A percentile compares a stretch with the other conserved stretches of the same genome.
These are phyloP conservation scores for Luffa aegyptiaca DNA, from an alignment of 306 rosid species.

Conservation along the genomic window DNA sequence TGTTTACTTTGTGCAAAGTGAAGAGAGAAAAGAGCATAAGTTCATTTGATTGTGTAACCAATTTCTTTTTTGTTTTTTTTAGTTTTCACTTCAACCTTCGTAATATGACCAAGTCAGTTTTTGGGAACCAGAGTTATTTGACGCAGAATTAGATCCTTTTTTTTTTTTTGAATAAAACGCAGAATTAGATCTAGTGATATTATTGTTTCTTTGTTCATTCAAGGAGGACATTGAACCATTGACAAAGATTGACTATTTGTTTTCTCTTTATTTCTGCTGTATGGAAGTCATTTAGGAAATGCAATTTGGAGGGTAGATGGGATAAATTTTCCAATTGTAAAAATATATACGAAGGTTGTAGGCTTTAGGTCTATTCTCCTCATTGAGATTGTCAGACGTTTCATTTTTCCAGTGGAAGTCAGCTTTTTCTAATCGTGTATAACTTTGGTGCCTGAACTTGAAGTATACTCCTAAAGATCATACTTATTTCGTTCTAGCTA, in stretches of 20 bases:
- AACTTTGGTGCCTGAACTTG: neutral
- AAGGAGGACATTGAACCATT: neutral
- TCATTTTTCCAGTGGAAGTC: neutral
- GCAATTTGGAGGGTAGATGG: neutral
- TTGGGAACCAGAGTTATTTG: too few species aligned
- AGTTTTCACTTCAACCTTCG: too few species aligned
- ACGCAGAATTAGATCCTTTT: too few species aligned
- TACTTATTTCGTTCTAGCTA: neutral
- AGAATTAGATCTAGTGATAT: too few species aligned
- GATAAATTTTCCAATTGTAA: neutral
- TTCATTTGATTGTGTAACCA: too few species aligned
- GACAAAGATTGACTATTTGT: neutral
- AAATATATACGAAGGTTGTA: neutral
- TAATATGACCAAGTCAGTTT: too few species aligned
- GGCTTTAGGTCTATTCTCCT: neutral
- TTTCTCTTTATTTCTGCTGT: neutral
- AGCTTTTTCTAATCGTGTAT: neutral
- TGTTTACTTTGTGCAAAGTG: neutral
- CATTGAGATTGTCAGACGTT: neutral
- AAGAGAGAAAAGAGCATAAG: neutral
- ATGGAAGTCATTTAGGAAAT: neutral
- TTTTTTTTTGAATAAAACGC: too few species aligned
- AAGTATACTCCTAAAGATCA: neutral
- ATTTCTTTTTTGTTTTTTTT: too few species aligned
- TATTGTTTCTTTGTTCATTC: neutral